Evolutionary conservation across 768 basidiomycete species (phyloP), one percentile per base, ranked within the genome.

Genomic region (Tulasnella calospora): DNA sequence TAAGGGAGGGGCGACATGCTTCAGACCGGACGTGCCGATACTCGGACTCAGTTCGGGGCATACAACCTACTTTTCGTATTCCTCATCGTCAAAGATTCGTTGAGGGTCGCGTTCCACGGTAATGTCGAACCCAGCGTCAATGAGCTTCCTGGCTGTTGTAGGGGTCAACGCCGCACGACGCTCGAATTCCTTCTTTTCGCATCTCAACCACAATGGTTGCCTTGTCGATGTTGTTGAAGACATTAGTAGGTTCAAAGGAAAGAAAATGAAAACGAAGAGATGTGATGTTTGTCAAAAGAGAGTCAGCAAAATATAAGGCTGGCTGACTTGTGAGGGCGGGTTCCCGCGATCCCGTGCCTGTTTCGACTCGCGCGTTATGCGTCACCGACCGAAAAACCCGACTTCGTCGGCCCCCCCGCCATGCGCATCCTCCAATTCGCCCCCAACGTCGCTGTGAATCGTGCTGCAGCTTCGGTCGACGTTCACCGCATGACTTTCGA

Each of bases 131-230:
- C 96, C 95, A 69, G 91, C 91, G 81, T 94, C 92, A 83, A 98
- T 90, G 79, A 99, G 90, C 81, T 88, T 89, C 85, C 93, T 94
- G 81, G 96, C 91, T 0, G 94, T 96, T 33, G 93, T 92, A 3
- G 98, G 98, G 15, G 96, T 97, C 80, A 99, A 87, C 10, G 96
- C 96, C 38, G 96, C 91, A 71, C 98, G 94, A 77, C 90, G 90
- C 85, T 99, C 98, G 80, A 96, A 96, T 80, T 91, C 89, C 85
- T 99, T 99, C 84, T 92, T 98, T 87, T 99, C 98, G 87, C 96
- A 98, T 81, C 98, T 92, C 61, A 99, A 89, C 97, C 97, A 99
- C 82, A 99, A 88, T 19, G 84, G 82, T 79, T 85, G 85, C 35
- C 82, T 46, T n/a, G 27, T 40, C n/a, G 74, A 75, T 3, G 46